phyloP scores from a whole-genome alignment of 768 basidiomycete species.

The Clitopilus passeckerianus region DNA sequence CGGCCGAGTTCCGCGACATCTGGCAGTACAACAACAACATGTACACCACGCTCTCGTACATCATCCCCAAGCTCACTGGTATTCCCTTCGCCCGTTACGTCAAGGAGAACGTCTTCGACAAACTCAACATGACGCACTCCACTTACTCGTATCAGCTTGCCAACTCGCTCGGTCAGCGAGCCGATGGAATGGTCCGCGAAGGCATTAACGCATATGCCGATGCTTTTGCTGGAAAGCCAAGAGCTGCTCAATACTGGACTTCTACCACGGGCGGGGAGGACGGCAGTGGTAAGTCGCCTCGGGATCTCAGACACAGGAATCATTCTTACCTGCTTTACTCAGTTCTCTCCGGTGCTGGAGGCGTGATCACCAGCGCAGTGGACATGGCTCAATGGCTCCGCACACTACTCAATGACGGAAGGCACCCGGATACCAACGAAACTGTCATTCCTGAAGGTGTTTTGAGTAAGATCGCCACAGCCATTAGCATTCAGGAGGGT shows the following conservation, averaged over 20 bases:
- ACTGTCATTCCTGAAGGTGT: constrained; percentile 19
- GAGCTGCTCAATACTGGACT: constrained; percentile 14
- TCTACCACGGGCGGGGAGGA: constrained; percentile 18
- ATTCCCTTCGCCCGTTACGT: constrained; percentile 17
- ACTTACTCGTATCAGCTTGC: constrained; percentile 21
- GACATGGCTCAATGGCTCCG: constrained; percentile 25
- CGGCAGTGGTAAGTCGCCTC: constrained; percentile 12
- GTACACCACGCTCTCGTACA: constrained; percentile 18
- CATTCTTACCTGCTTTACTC: not conserved
- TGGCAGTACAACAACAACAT: constrained; percentile 21
- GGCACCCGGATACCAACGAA: constrained; percentile 14
- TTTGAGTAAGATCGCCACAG: constrained; percentile 15
- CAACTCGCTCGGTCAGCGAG: constrained; percentile 17
- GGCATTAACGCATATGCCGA: constrained; percentile 1
- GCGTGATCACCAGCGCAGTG: constrained; percentile 20
- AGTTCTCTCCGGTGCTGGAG: constrained; percentile 21
- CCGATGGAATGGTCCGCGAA: constrained; percentile 12
- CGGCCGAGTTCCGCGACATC: constrained; percentile 17
- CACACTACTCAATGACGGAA: constrained; percentile 19
- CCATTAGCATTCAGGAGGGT: constrained; percentile 12
- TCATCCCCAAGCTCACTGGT: constrained; percentile 11
- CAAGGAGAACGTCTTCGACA: constrained; percentile 20
- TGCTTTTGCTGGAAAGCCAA: not conserved
- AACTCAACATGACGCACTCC: constrained; percentile 18
- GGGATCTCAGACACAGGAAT: not conserved